A percentile compares a stretch with the other conserved stretches of the same genome.
These are phyloP conservation scores for Glebionis coronaria DNA, from an alignment of 129 eudicot genomes.

Conservation along the genomic window DNA sequence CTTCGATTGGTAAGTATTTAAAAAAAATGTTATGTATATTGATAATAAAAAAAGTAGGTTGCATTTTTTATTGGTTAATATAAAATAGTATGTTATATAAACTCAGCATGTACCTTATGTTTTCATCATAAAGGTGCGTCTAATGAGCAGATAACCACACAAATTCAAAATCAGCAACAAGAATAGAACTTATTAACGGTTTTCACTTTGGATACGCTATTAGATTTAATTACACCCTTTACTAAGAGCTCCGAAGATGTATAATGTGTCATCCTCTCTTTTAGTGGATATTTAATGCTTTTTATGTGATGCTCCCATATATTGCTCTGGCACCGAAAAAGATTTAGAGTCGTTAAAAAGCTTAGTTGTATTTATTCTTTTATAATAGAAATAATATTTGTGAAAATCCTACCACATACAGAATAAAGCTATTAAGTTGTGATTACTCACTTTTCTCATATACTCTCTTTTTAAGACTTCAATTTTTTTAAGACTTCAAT, in stretches of 20 bases:
- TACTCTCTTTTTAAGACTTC: too few relatives aligned
- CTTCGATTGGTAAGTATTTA: too few relatives aligned
- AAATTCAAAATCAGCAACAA: slow-evolving; percentile 3
- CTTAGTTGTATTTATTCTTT: not conserved
- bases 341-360: not conserved
- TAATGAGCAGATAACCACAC: slow-evolving; percentile 24
- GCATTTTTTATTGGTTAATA: too few relatives aligned
- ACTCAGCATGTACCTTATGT: too few relatives aligned
- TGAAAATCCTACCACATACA: not conserved
- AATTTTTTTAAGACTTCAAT: slow-evolving; percentile 74
- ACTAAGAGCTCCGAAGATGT: too few relatives aligned
- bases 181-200: too few relatives aligned
- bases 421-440: not conserved
- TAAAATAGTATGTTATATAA: too few relatives aligned
- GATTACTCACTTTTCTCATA: slow-evolving; percentile 65
- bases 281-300: slow-evolving; percentile 80
- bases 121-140: slow-evolving; percentile 72
- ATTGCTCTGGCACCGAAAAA: slow-evolving; percentile 53
- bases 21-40: too few relatives aligned
- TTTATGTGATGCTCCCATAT: slow-evolving; percentile 83
- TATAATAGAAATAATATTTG: not conserved
- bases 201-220: too few relatives aligned
- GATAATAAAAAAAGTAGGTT: too few relatives aligned
- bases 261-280: too few relatives aligned
- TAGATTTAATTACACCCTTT: too few relatives aligned